A percentile compares a stretch with the other conserved stretches of the same genome.
Evolutionary conservation across 2,329 filamentous ascomycete genomes (phyloP).

Genomic region (Xylaria sp.): DNA sequence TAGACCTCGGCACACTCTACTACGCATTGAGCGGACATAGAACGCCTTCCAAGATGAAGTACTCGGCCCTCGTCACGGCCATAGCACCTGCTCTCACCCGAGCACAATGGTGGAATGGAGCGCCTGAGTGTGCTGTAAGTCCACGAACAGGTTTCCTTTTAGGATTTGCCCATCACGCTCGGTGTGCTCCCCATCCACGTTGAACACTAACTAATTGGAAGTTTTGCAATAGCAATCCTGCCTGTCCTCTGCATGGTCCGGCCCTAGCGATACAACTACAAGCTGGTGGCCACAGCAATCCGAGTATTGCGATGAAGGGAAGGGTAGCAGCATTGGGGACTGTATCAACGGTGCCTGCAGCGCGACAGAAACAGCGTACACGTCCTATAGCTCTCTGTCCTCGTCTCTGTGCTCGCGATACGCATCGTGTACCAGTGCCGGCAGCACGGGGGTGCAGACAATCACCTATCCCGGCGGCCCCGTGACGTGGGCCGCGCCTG

Average conservation of each 20-base stretch:
- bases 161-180: background rate
- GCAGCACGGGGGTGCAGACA: slow-evolving; percentile 53
- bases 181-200: background rate
- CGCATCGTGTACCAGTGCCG: slow-evolving; percentile 52
- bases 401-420: slow-evolving; percentile 55
- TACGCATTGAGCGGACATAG: background rate
- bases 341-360: slow-evolving; percentile 48
- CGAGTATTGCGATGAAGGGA: slow-evolving; percentile 46
- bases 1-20: background rate
- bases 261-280: slow-evolving; percentile 41
- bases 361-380: slow-evolving; percentile 41
- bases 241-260: slow-evolving; percentile 52
- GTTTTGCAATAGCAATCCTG: slow-evolving; percentile 53
- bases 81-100: slow-evolving; percentile 45
- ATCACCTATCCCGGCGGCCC: slow-evolving; percentile 50
- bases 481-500: slow-evolving; percentile 50
- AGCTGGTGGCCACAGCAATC: slow-evolving; percentile 49
- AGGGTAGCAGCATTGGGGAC: slow-evolving; percentile 42
- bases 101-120: slow-evolving; percentile 54
- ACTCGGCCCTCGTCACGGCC: slow-evolving; percentile 41
- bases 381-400: slow-evolving; percentile 50
- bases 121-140: slow-evolving; percentile 56
- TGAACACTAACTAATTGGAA: slow-evolving; percentile 20
- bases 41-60: slow-evolving; percentile 47
- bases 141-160: background rate